A percentile compares a stretch with the other conserved stretches of the same genome.
phyloP scores from a whole-genome alignment of 2,329 filamentous ascomycete species.

The Cladosporium austrohemisphaericum region DNA sequence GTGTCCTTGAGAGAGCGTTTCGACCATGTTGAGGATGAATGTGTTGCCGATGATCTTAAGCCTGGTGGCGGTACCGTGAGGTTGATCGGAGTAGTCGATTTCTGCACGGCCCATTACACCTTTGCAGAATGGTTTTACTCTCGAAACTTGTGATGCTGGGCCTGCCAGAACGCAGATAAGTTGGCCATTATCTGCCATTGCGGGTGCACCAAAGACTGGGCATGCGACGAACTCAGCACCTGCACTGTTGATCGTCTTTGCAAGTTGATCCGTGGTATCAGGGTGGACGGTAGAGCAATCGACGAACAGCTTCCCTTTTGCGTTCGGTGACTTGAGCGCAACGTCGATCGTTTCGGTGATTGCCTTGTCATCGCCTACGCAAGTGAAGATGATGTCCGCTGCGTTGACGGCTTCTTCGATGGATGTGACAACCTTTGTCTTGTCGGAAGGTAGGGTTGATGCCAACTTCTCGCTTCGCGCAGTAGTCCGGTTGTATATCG shows the following conservation, averaged over 20 bases:
- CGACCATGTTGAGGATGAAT: constrained; percentile 78
- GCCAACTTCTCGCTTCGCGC: constrained; percentile 63
- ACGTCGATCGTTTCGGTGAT: constrained; percentile 12
- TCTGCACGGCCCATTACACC: constrained; percentile 67
- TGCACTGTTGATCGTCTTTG: constrained; percentile 52
- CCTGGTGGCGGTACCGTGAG: constrained; percentile 64
- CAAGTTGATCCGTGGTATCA: constrained; percentile 67
- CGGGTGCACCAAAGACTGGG: constrained; percentile 69
- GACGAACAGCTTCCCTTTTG: constrained; percentile 78
- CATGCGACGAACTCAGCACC: constrained; percentile 73
- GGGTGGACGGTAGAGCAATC: constrained; percentile 89
- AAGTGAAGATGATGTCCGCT: constrained; percentile 78
- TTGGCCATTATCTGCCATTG: constrained; percentile 66
- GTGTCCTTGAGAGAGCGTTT: constrained; percentile 73
- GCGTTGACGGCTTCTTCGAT: constrained; percentile 63
- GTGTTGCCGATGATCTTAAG: constrained; percentile 85
- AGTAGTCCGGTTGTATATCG: constrained; percentile 76
- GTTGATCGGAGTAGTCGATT: constrained; percentile 67
- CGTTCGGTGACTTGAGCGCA: constrained; percentile 52
- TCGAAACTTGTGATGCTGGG: constrained; percentile 55
- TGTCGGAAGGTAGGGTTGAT: constrained; percentile 56
- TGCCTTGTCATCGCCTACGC: constrained; percentile 60
- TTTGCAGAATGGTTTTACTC: constrained; percentile 65
- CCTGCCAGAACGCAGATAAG: constrained; percentile 73
- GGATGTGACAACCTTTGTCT: constrained; percentile 60